phyloP scores from a whole-genome alignment of 768 basidiomycete genomes.

The Tubosaeta brunneosetosa region DNA sequence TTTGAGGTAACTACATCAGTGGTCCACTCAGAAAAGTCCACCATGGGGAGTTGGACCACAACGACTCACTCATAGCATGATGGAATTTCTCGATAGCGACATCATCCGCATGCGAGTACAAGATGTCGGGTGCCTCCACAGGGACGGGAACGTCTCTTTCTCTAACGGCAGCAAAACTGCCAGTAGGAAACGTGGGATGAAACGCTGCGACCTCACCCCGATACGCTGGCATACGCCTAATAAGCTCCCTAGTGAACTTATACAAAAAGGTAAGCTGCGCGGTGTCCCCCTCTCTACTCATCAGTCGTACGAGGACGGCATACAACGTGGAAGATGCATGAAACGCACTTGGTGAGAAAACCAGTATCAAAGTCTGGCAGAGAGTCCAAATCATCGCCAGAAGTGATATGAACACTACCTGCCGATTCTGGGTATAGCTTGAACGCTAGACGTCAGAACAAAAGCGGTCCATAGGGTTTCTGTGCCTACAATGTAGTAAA shows the following conservation, averaged over 20 bases:
- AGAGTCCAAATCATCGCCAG: conserved; percentile 32
- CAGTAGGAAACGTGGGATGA: conserved; percentile 29
- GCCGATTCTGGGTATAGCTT: too few relatives aligned
- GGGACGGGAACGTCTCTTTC: conserved; percentile 17
- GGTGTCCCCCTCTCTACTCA: conserved; percentile 33
- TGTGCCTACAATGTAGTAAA: conserved; percentile 10
- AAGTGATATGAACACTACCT: too few relatives aligned
- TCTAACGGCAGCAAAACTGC: conserved; percentile 25
- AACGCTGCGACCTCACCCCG: conserved; percentile 15
- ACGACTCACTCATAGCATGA: conserved; percentile 14
- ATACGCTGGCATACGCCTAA: conserved; percentile 45
- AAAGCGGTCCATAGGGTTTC: too few relatives aligned
- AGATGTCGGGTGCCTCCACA: conserved; percentile 27
- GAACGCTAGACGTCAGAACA: background rate
- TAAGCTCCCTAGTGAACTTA: conserved; percentile 51
- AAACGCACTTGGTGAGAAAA: conserved; percentile 39
- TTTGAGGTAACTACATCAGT: too few relatives aligned
- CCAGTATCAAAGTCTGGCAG: conserved; percentile 43
- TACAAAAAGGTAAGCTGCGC: conserved; percentile 46
- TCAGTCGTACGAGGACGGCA: background rate
- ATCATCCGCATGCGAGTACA: conserved; percentile 34
- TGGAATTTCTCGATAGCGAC: conserved; percentile 27
- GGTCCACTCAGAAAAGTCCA: too few relatives aligned
- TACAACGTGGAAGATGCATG: background rate
- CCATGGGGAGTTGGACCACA: background rate